Evolutionary conservation across 192 early-diverging fungal species (phyloP).

Genomic region (Spizellomyces sp.): DNA sequence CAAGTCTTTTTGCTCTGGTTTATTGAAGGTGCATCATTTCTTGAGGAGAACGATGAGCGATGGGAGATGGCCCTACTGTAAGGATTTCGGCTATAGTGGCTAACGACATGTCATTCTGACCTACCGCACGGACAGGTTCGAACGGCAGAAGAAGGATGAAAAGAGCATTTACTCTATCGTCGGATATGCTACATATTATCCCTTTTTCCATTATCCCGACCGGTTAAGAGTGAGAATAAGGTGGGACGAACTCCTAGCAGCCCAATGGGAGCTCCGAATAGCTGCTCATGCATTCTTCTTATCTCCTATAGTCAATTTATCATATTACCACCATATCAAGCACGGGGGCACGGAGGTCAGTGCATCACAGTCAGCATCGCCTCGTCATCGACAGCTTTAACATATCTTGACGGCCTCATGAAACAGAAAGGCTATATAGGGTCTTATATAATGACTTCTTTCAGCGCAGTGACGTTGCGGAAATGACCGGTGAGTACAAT

Average conservation of each 20-base stretch:
- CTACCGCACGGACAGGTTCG: conserved; percentile 45
- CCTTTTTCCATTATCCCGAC: conserved; percentile 84
- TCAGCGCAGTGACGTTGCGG: conserved; percentile 47
- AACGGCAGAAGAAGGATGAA: conserved; percentile 49
- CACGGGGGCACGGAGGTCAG: conserved; percentile 75
- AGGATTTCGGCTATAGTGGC: conserved; percentile 6
- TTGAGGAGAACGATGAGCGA: conserved; percentile 79
- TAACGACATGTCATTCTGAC: conserved; percentile 22
- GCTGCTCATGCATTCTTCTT: conserved; percentile 1
- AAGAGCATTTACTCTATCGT: conserved; percentile 67
- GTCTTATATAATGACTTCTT: conserved; percentile 59
- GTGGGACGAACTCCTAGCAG: conserved; percentile 32
- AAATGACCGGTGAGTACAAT: conserved; percentile 57
- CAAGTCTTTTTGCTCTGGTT: conserved; percentile 81
- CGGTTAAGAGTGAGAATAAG: conserved; percentile 81
- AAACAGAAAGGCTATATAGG: conserved; percentile 61
- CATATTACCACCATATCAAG: conserved; percentile 88
- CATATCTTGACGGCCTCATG: no score
- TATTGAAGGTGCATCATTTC: conserved; percentile 87
- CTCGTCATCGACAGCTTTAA: background rate
- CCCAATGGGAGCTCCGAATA: background rate
- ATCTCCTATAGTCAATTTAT: conserved; percentile 80
- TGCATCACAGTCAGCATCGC: conserved; percentile 6
- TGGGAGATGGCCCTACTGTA: conserved; percentile 66
- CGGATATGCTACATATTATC: conserved; percentile 84